Evolutionary conservation across 148 eudicot species (phyloP).

Genomic region (Vaccinium myrtillus): DNA sequence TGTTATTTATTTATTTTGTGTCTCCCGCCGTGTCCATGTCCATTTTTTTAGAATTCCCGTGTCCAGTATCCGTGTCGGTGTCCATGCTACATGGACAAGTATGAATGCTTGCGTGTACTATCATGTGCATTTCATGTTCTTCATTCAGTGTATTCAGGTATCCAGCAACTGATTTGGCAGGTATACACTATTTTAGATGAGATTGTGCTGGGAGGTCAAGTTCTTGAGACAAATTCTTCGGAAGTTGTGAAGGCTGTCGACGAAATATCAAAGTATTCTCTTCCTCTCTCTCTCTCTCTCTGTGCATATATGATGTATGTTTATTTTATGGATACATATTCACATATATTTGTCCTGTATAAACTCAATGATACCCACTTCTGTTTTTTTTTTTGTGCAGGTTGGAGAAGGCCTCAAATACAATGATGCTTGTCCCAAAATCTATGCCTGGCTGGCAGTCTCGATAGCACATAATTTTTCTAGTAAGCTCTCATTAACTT

Average conservation of each 20-base stretch:
- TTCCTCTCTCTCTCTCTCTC: neutral
- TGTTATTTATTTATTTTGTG: too few species aligned
- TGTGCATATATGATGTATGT: neutral
- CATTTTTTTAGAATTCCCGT: too few species aligned
- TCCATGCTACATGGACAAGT: neutral
- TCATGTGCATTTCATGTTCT: neutral
- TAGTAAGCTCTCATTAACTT: conserved; percentile 9
- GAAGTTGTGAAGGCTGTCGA: conserved; percentile 77
- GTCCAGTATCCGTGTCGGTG: neutral
- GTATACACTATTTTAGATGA: conserved; percentile 84
- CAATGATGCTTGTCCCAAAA: conserved; percentile 35
- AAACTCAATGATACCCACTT: neutral
- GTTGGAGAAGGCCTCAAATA: conserved; percentile 36
- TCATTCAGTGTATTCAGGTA: conserved; percentile 2
- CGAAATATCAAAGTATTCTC: conserved; percentile 64
- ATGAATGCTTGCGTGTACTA: neutral
- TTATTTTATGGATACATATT: neutral
- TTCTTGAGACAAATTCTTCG: conserved; percentile 75
- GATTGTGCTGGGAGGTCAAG: conserved; percentile 90
- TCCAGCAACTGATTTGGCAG: conserved; percentile 35
- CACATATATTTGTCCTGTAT: neutral
- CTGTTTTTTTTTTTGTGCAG: conserved; percentile 25
- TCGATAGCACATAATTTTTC: conserved; percentile 26
- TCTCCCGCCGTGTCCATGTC: too few species aligned
- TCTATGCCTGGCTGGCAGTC: conserved; percentile 47